Percentiles rank a stretch among this genome's conserved stretches.
These are phyloP conservation scores for Botrytis galanthina DNA, from an alignment of 2,329 filamentous ascomycete genomes.

Conservation along the genomic window DNA sequence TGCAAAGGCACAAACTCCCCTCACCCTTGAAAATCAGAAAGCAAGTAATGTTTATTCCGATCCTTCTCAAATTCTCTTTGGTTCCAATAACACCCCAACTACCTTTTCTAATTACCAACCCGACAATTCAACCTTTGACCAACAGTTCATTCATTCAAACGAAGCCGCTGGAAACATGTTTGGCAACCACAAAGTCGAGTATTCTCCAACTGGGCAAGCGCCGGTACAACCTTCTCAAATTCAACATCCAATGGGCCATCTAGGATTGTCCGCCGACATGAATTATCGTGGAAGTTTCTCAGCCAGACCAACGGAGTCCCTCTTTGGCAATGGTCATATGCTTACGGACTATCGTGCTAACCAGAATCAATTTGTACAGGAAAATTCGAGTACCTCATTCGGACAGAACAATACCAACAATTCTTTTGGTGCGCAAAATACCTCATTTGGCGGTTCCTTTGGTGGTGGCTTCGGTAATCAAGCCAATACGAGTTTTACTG, in stretches of 20 bases:
- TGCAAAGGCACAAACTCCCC: constrained; percentile 5
- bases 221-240: neutral
- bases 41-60: constrained; percentile 17
- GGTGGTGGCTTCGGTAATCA: constrained; percentile 6
- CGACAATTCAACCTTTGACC: neutral
- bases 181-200: neutral
- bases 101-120: neutral
- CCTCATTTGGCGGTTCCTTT: neutral
- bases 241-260: neutral
- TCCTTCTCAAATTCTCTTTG: neutral
- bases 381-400: neutral
- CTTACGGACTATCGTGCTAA: neutral
- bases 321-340: neutral
- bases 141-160: constrained; percentile 2
- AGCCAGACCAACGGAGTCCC: neutral
- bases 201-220: constrained; percentile 4
- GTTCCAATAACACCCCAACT: neutral
- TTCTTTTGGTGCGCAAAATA: constrained; percentile 11
- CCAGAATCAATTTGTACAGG: neutral
- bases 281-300: neutral
- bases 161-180: neutral
- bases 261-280: neutral
- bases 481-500: constrained; percentile 12
- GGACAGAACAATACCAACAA: constrained; percentile 2
- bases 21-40: constrained; percentile 14